Evolutionary conservation across 2,329 filamentous ascomycete species (phyloP), one percentile per base, ranked within the genome.

Genomic region (Ambrosiella xylebori): DNA sequence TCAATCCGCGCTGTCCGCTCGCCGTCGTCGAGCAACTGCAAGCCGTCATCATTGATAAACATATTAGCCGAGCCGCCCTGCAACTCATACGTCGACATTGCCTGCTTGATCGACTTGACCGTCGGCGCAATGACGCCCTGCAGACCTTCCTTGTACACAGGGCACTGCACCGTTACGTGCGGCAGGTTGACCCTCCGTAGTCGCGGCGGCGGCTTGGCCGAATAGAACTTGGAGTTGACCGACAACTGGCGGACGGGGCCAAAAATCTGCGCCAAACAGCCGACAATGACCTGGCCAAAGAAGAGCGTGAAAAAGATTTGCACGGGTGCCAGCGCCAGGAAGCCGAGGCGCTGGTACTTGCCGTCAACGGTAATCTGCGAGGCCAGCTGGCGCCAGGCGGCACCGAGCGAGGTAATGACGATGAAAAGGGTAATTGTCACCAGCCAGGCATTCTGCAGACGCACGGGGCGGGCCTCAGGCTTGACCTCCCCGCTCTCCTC

Each of bases 81-180:
- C 15, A 86, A 74, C 66, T 88, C 85, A 65, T 88, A 88, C 0
- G 82, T 86, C 38, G 82, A 84, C 66, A 88, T 87, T 62, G 84
- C 84, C 64, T 84, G 78, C 71, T 88, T 88, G 70, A 90, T 77
- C 1, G 85, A 89, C 65, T 81, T 81, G 64, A 90, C 79, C 0
- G 86, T 91, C 7, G 86, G 86, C 17, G 76, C 78, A 65, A 90
- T 89, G 68, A 94, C 88, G 61, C 75, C 80, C 40, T 72, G 72
- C 2, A 94, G 75, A 63, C 87, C 86, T 68, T 94, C 88, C 68
- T 91, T 93, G 73, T 93, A 94, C 0, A 94, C 86, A 3, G 88
- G 88, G 68, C 86, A 90, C 66, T 95, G 88, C 47, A 94, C 85
- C 2, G 86, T 91, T 62, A 88, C 76, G 65, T 88, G 86, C 1